Percentiles rank a stretch among this genome's conserved stretches.
phyloP scores from a whole-genome alignment of 129 eudicot genomes.

The Solidago caesia region DNA sequence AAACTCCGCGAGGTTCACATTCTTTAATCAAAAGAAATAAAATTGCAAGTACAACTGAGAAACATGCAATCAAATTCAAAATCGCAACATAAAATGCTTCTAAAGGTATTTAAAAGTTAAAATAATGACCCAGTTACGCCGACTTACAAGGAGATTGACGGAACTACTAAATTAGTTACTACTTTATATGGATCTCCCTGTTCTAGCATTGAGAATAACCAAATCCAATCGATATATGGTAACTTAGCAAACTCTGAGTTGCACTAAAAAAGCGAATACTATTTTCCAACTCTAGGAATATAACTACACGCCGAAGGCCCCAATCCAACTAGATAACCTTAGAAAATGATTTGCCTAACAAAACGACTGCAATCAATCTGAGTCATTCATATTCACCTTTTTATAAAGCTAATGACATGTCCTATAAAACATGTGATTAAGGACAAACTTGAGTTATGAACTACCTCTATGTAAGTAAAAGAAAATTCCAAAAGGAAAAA shows the following conservation, averaged over 20 bases:
- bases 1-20: too few species aligned
- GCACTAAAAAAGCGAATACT: not conserved
- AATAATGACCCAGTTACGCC: too few species aligned
- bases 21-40: too few species aligned
- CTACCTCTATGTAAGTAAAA: slow-evolving; percentile 40
- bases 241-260: not conserved
- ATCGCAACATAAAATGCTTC: too few species aligned
- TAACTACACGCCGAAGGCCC: not conserved
- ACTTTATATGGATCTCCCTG: too few species aligned
- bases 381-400: slow-evolving; percentile 36
- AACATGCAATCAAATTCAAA: too few species aligned
- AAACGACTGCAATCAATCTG: slow-evolving; percentile 11
- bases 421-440: slow-evolving; percentile 31
- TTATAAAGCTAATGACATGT: slow-evolving; percentile 28
- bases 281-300: not conserved
- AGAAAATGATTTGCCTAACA: not conserved
- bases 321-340: not conserved
- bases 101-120: too few species aligned
- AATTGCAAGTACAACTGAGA: too few species aligned
- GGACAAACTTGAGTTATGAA: slow-evolving; percentile 30
- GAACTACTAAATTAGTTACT: too few species aligned
- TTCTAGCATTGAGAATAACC: too few species aligned
- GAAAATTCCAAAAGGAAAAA: slow-evolving; percentile 18
- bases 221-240: not conserved
- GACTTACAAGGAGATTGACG: too few species aligned